phyloP scores from a whole-genome alignment of 371 early-diverging fungal genomes.

The Mucor saturninus region DNA sequence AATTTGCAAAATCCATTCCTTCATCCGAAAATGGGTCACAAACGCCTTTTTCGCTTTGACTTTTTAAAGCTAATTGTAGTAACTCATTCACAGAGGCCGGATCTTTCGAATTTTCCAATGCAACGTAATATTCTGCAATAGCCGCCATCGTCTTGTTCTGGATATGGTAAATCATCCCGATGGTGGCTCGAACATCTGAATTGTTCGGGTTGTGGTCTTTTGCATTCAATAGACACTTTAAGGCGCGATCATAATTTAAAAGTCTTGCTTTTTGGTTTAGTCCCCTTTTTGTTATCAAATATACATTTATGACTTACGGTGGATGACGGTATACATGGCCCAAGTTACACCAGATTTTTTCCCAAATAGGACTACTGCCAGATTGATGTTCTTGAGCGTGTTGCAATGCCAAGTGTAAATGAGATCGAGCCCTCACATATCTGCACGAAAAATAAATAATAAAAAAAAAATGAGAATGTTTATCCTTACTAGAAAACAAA shows the following conservation, averaged over 20 bases:
- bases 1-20: background rate
- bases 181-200: constrained; percentile 38
- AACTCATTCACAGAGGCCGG: constrained; percentile 12
- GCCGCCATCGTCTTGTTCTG: constrained; percentile 55
- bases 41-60: background rate
- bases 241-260: constrained; percentile 38
- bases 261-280: too few species aligned
- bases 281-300: background rate
- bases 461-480: background rate
- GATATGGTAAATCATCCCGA: constrained; percentile 63
- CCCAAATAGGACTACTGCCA: constrained; percentile 53
- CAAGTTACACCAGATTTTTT: constrained; percentile 69
- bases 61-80: constrained; percentile 13
- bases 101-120: constrained; percentile 18
- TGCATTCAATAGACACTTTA: constrained; percentile 56
- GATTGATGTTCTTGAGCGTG: constrained; percentile 51
- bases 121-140: constrained; percentile 59
- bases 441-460: constrained; percentile 31
- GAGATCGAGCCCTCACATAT: constrained; percentile 56
- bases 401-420: constrained; percentile 57
- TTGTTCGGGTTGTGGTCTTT: constrained; percentile 40
- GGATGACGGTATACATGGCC: constrained; percentile 71
- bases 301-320: constrained; percentile 42
- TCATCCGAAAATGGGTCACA: background rate
- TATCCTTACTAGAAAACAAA: too few species aligned